Conservation (phyloP, 2,329 filamentous ascomycete genomes). For the Ophiostoma sp. region DNA sequence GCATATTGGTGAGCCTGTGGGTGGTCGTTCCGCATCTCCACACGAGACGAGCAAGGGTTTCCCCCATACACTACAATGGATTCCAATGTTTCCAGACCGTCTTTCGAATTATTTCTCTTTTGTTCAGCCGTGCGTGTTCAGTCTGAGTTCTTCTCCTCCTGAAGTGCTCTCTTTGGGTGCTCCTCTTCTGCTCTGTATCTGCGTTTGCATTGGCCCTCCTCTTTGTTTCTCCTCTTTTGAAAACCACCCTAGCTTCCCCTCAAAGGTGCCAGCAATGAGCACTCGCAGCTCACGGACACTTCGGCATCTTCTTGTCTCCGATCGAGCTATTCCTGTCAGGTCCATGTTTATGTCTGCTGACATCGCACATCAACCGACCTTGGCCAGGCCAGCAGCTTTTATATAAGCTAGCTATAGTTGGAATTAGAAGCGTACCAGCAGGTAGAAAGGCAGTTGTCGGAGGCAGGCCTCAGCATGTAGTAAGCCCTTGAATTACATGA, state of each 20-base stretch:
- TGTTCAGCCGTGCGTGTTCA: background rate
- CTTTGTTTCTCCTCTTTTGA: background rate
- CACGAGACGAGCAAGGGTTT: background rate
- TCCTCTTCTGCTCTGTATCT: background rate
- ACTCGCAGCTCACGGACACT: background rate
- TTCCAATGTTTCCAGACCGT: background rate
- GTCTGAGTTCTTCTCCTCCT: background rate
- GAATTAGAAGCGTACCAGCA: background rate
- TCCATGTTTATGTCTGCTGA: background rate
- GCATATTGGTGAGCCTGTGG: background rate
- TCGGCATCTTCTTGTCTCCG: background rate
- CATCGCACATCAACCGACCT: background rate
- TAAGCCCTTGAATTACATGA: no score
- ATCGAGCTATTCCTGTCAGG: background rate
- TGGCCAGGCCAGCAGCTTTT: background rate
- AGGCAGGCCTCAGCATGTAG: background rate
- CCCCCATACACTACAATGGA: background rate
- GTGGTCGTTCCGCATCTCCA: constrained; percentile 2
- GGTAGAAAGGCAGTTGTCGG: background rate
- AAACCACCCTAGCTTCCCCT: background rate
- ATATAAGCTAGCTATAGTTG: background rate
- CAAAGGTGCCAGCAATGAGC: background rate
- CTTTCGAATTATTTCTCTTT: background rate
- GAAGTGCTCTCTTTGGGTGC: background rate
- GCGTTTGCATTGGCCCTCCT: background rate